Base-by-base conservation (phyloP, 192 early-diverging fungal genomes). In the Globomyces pollinis-pini region DNA sequence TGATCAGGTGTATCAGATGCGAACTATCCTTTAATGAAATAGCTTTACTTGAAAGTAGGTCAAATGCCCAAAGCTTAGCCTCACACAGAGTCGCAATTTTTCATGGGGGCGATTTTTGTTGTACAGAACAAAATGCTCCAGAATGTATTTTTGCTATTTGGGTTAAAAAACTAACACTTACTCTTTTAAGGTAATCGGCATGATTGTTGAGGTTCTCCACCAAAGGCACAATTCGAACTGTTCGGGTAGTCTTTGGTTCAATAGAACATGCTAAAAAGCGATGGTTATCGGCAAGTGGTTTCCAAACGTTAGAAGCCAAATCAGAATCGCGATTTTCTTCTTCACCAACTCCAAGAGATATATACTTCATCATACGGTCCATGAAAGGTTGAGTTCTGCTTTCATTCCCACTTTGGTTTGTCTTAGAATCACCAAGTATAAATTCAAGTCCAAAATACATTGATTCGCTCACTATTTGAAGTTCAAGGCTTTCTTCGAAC, bases 91-190 rank as follows among this genome's bases (percentile, higher is more conserved):
- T 68, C 75, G 84, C 54, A 79, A 74, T 58, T 82, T 81, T 62
- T 89, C 87, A 20, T 73, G 62, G 3, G 86, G 87, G 39, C 86
- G 62, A 13, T 77, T 75, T 32, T 70, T 70, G 61, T 88, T 88
- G 65, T 86, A 87, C 1, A 89, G 61, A 8, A 81, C 85, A 15
- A 89, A 66, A 61, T 88, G 81, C 59, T 89, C 85, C 56, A 84
- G 72, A 18, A 88, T 68, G 60, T 88, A 89, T 52, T 83, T 84
- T 57, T 88, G 83, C 84, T 89, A 56, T n/a, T n/a, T n/a, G 1
- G 1, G 31, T 38, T 20, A 61, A 13, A 18, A n/a, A n/a, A n/a
- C n/a, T 34, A 32, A 21, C 11, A 16, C 2, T 16, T 72, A 88
- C 86, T 63, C 76, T 64, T 53, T 80, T 56, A 9, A 89, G 61